phyloP scores from a whole-genome alignment of 495 filamentous ascomycete genomes.

The Diplogelasinospora grovesii region DNA sequence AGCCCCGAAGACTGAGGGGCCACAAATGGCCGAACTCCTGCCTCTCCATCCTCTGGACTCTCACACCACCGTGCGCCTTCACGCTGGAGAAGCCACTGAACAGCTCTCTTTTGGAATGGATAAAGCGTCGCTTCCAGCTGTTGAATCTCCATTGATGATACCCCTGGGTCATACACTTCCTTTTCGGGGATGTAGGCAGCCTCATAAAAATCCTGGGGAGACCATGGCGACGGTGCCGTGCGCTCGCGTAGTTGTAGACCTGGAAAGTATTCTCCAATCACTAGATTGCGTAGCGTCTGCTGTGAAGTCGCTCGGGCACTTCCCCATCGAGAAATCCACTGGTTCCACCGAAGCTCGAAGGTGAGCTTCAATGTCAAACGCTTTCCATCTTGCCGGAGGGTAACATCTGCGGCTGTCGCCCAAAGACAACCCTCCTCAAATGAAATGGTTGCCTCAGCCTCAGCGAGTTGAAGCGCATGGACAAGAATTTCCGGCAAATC shows the following conservation, averaged over 20 bases:
- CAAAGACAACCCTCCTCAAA: conserved; percentile 18
- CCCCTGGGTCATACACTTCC: conserved; percentile 12
- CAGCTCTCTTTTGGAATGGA: conserved; percentile 39
- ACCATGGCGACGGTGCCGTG: conserved; percentile 9
- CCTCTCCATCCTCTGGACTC: not conserved
- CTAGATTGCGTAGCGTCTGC: conserved; percentile 11
- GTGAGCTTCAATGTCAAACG: conserved; percentile 8
- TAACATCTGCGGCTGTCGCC: conserved; percentile 13
- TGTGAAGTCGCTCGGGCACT: conserved; percentile 8
- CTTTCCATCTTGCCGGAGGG: conserved; percentile 12
- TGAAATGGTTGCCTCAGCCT: conserved; percentile 5
- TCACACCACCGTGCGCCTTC: conserved; percentile 35
- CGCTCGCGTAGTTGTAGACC: not conserved
- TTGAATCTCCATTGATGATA: conserved; percentile 19
- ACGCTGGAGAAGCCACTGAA: conserved; percentile 40
- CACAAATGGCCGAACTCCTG: conserved; percentile 11
- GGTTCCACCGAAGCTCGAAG: conserved; percentile 21
- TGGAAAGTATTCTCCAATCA: conserved; percentile 25
- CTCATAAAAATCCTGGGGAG: conserved; percentile 40
- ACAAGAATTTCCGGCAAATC: conserved; percentile 1
- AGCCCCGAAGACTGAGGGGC: not conserved
- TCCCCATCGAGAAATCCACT: conserved; percentile 11
- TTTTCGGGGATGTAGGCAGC: conserved; percentile 32
- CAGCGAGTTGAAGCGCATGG: conserved; percentile 9
- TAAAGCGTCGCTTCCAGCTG: conserved; percentile 28